A percentile compares a stretch with the other conserved stretches of the same genome.
phyloP scores from a whole-genome alignment of 2,329 filamentous ascomycete genomes.

The Fonsecaea multimorphosa region DNA sequence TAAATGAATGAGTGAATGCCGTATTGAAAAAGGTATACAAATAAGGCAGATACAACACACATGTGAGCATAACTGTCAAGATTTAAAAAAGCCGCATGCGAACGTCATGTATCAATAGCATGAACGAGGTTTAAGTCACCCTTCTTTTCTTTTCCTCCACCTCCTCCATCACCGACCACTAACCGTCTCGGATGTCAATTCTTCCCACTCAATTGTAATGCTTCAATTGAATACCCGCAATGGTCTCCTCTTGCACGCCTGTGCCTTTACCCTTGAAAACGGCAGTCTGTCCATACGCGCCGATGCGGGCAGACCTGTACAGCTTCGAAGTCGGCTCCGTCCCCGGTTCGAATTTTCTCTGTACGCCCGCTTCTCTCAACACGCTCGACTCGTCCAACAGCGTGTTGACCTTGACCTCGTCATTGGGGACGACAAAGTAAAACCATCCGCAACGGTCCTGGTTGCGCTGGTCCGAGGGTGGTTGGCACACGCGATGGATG shows the following conservation, averaged over 20 bases:
- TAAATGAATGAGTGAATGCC: too few relatives aligned
- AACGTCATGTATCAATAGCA: neutral
- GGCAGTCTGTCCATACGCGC: neutral
- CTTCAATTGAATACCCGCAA: conserved; percentile 17
- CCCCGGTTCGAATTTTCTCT: conserved; percentile 13
- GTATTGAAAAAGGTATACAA: too few relatives aligned
- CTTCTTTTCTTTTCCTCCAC: neutral
- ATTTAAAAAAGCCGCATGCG: too few relatives aligned
- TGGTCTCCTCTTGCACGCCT: conserved; percentile 14
- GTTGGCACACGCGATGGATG: conserved; percentile 18
- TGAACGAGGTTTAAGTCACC: neutral
- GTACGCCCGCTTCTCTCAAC: conserved; percentile 10
- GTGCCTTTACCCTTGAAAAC: conserved; percentile 8
- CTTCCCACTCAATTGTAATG: conserved; percentile 3
- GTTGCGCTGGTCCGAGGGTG: conserved; percentile 10
- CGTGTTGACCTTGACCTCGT: conserved; percentile 47
- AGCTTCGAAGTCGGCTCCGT: conserved; percentile 9
- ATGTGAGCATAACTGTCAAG: too few relatives aligned
- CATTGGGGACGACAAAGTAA: conserved; percentile 45
- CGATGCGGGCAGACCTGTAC: conserved; percentile 10
- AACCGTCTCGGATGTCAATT: neutral
- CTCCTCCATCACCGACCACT: neutral
- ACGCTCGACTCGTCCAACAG: conserved; percentile 10
- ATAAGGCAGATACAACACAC: too few relatives aligned
- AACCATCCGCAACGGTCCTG: conserved; percentile 21